These are phyloP conservation scores for Globisporangium solare DNA, from an alignment of 352 stramenopile genomes.

Conservation along the genomic window DNA sequence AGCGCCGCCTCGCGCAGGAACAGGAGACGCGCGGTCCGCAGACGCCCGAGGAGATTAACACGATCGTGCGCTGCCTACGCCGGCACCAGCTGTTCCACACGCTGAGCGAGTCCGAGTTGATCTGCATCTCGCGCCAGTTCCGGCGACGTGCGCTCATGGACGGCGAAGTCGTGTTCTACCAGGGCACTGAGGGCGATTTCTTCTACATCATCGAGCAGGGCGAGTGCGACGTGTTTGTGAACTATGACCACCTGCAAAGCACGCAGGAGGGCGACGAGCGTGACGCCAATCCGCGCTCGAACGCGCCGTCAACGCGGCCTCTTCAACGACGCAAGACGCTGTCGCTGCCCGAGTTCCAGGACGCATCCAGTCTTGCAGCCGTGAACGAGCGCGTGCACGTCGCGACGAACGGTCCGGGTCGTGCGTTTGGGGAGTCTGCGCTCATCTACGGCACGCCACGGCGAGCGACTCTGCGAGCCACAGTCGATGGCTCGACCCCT, in stretches of 20 bases:
- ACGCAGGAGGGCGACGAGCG: conserved; percentile 27
- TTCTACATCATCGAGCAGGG: conserved; percentile 82
- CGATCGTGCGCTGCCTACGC: conserved; percentile 64
- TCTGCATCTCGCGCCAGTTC: conserved; percentile 49
- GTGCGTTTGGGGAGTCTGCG: conserved; percentile 77
- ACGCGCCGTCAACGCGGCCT: conserved; percentile 15
- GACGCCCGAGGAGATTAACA: conserved; percentile 25
- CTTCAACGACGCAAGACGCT: conserved; percentile 67
- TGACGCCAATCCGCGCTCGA: conserved; percentile 10
- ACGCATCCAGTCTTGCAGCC: conserved; percentile 49
- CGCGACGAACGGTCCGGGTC: conserved; percentile 72
- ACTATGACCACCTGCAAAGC: conserved; percentile 67
- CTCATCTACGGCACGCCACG: conserved; percentile 84
- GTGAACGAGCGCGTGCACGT: conserved; percentile 71
- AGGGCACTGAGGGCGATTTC: conserved; percentile 64
- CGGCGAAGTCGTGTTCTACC: conserved; percentile 83
- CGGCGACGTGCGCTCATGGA: conserved; percentile 43
- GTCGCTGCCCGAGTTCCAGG: conserved; percentile 62
- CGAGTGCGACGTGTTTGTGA: conserved; percentile 79
- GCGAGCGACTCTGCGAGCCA: conserved; percentile 58
- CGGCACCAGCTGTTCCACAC: conserved; percentile 82
- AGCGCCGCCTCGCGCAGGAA: conserved; percentile 28
- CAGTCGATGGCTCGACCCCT: background rate
- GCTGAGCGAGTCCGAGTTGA: conserved; percentile 61
- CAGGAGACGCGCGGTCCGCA: conserved; percentile 24